These are phyloP conservation scores for Russula ochroleuca DNA, from an alignment of 768 basidiomycete species.

Conservation along the genomic window DNA sequence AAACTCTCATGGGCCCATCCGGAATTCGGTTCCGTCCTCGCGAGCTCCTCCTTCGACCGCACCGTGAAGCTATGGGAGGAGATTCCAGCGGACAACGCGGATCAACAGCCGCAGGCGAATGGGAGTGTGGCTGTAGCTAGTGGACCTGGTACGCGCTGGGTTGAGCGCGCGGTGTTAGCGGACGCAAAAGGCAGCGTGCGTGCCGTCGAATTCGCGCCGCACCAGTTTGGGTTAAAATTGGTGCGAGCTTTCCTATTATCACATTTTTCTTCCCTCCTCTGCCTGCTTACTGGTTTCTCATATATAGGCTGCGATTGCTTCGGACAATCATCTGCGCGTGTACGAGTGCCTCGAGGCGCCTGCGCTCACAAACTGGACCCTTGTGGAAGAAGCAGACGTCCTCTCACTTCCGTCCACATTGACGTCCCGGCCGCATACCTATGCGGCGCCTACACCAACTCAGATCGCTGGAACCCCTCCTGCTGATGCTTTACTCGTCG, in stretches of 20 bases:
- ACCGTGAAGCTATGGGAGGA: slow-evolving; percentile 93
- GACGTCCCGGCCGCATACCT: slow-evolving; percentile 46
- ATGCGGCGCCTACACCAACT: slow-evolving; percentile 67
- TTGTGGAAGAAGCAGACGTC: slow-evolving; percentile 75
- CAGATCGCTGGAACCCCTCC: slow-evolving; percentile 50
- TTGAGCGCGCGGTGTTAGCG: slow-evolving; percentile 64
- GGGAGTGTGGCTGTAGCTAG: slow-evolving; percentile 26
- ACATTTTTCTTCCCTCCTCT: not conserved
- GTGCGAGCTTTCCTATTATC: slow-evolving; percentile 40
- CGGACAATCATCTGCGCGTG: slow-evolving; percentile 82
- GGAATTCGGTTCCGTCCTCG: slow-evolving; percentile 83
- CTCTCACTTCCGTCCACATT: slow-evolving; percentile 47
- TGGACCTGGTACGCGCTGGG: slow-evolving; percentile 49
- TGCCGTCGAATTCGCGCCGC: slow-evolving; percentile 81
- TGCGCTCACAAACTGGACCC: slow-evolving; percentile 65
- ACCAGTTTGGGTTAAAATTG: slow-evolving; percentile 83
- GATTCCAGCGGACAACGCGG: slow-evolving; percentile 34
- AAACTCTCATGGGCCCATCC: slow-evolving; percentile 89
- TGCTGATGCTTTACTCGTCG: slow-evolving; percentile 54
- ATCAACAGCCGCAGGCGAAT: slow-evolving; percentile 30
- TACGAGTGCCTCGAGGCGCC: slow-evolving; percentile 87
- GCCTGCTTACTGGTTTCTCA: not conserved
- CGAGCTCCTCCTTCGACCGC: slow-evolving; percentile 85
- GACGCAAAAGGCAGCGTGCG: slow-evolving; percentile 87
- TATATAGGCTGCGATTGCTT: slow-evolving; percentile 78